A percentile compares a stretch with the other conserved stretches of the same genome.
Evolutionary conservation across 345 rosid genomes (phyloP).

Genomic region (Camelina neglecta): DNA sequence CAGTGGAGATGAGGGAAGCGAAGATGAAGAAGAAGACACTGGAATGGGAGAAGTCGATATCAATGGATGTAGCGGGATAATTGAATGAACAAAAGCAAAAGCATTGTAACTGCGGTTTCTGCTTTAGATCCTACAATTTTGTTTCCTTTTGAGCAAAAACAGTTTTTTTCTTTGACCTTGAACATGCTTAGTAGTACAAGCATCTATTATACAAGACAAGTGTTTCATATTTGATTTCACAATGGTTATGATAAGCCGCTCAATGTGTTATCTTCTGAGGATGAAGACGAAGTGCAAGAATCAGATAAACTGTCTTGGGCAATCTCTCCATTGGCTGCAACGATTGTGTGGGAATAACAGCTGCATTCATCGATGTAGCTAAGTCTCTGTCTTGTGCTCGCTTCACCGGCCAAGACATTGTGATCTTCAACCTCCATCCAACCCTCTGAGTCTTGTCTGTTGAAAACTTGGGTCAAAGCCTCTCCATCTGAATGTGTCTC

Average conservation of each 20-base stretch:
- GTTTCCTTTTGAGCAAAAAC: constrained; percentile 11
- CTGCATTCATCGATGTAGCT: constrained; percentile 49
- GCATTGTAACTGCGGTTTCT: not conserved
- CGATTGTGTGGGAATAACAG: constrained; percentile 58
- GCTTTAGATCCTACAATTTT: constrained; percentile 20
- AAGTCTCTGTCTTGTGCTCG: constrained; percentile 57
- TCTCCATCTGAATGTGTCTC: constrained; percentile 48
- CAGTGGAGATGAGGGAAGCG: constrained; percentile 90
- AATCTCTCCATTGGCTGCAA: constrained; percentile 53
- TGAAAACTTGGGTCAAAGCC: constrained; percentile 37
- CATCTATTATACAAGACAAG: constrained; percentile 22
- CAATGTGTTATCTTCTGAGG: constrained; percentile 6
- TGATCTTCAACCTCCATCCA: constrained; percentile 87
- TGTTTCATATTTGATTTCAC: constrained; percentile 11
- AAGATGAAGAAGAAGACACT: constrained; percentile 80
- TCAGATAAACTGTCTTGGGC: constrained; percentile 49
- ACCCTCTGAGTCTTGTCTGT: constrained; percentile 64
- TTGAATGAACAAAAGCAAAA: constrained; percentile 50
- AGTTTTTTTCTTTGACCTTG: constrained; percentile 6
- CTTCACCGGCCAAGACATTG: constrained; percentile 60
- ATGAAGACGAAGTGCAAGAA: constrained; percentile 48
- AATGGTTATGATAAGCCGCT: constrained; percentile 19
- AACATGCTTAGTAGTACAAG: constrained; percentile 31
- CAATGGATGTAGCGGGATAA: constrained; percentile 57
- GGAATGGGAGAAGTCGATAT: constrained; percentile 88